Conservation (phyloP, 2,329 filamentous ascomycete genomes). For the Colletotrichum nymphaeae region DNA sequence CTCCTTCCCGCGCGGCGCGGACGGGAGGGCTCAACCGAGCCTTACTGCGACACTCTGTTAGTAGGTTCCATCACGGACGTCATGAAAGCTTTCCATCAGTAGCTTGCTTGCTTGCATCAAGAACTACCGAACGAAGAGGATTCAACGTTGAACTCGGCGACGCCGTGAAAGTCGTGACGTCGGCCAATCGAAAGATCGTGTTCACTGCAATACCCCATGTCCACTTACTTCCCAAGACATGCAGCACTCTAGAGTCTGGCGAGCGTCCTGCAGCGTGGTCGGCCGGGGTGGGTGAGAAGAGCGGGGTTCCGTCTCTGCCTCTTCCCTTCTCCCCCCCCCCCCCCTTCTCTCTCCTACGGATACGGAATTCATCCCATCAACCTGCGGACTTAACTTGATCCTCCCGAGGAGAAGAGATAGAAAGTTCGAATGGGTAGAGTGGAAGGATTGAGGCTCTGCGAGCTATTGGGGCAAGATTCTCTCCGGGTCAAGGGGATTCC, state of each 20-base stretch:
- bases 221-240: not conserved
- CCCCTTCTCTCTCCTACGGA: not conserved
- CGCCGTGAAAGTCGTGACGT: not conserved
- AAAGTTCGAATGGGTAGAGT: not conserved
- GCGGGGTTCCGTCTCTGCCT: conserved; percentile 3
- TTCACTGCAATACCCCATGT: not conserved
- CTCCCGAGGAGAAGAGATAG: not conserved
- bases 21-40: not conserved
- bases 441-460: conserved; percentile 2
- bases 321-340: not conserved
- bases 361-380: not conserved
- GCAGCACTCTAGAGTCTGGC: not conserved
- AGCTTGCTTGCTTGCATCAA: too few relatives aligned
- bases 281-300: not conserved
- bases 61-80: not conserved
- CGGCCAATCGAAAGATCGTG: not conserved
- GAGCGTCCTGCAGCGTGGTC: not conserved
- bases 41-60: not conserved
- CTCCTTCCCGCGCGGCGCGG: not conserved
- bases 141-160: not conserved
- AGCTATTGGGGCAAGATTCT: not conserved
- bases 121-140: not conserved
- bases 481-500: not conserved
- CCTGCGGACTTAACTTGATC: not conserved
- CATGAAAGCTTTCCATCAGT: not conserved